Base-by-base conservation (phyloP, 768 basidiomycete genomes). In the Hemileccinum rubropunctum region DNA sequence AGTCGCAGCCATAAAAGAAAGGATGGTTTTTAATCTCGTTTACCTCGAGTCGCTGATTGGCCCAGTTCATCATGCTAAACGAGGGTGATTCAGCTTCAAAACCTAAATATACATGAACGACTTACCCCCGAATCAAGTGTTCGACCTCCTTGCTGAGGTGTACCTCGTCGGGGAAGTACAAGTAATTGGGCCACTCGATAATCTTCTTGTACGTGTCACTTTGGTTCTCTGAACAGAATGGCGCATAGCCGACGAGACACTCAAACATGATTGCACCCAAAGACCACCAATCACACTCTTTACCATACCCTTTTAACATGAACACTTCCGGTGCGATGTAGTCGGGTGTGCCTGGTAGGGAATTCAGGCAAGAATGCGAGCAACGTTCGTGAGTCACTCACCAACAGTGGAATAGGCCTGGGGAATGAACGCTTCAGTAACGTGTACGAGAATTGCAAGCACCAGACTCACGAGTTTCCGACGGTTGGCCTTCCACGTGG, bases 241-340 rank as follows among this genome's bases (percentile, higher is more conserved):
- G 95, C 14, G 95, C 94, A 66, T 95, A 98, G 53, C 95, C 95
- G 56, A 98, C 93, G 32, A 99, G 76, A 70, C 95, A 98, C 70
- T 99, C 95, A 65, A 95, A 99, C 84, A 95, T 97, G 68, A 99
- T 98, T 6, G 95, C 95, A 12, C 95, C 95, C 48, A 99, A 73
- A 33, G 95, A 98, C 95, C 95, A 99, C 95, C 95, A 99, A 71
- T 99, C 95, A 65, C 95, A 98, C 71, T 98, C 95, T 70, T 95
- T 95, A 41, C 94, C 93, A 60, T 99, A 99, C 5, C 95, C 95
- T 64, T 95, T 88, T 75, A 95, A 87, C 67, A 93, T 72, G 78
- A 99, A 98, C 59, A 98, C 95, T 63, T 98, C 95, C 3, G 95
- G 95, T 0, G 95, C 94, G 61, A 98, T 98, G 80, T 95, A 81